Evolutionary conservation across 352 stramenopile genomes (phyloP).

Genomic region (Phytophthora constricta): DNA sequence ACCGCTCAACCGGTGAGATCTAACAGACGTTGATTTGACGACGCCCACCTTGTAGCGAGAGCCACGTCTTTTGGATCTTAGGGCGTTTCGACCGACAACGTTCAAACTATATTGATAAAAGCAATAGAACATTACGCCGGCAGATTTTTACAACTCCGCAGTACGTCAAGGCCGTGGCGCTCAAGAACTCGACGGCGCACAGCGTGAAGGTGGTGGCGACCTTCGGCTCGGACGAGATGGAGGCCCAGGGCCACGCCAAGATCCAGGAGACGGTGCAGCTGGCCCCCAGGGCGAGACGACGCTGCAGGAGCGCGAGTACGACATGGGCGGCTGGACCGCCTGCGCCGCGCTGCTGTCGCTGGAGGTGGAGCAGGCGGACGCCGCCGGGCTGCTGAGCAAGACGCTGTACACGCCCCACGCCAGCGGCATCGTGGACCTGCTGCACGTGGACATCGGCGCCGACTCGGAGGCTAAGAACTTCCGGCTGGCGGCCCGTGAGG

Average conservation of each 20-base stretch:
- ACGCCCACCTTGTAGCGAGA: too few relatives aligned
- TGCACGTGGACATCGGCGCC: constrained; percentile 67
- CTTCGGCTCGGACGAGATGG: constrained; percentile 78
- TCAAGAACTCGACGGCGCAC: constrained; percentile 75
- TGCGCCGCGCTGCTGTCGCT: constrained; percentile 65
- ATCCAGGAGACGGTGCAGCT: constrained; percentile 64
- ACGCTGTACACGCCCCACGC: constrained; percentile 65
- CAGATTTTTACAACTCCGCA: too few relatives aligned
- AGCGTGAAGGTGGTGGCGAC: constrained; percentile 60
- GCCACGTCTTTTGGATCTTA: too few relatives aligned
- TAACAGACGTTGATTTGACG: too few relatives aligned
- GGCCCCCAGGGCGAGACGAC: constrained; percentile 39
- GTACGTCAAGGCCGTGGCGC: constrained; percentile 76
- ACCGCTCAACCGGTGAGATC: too few relatives aligned
- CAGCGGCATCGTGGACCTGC: constrained; percentile 57
- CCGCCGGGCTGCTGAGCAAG: constrained; percentile 35
- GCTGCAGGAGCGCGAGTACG: constrained; percentile 72
- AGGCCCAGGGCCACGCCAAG: constrained; percentile 69
- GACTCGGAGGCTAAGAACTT: constrained; percentile 42
- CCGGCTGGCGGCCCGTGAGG: constrained; percentile 52
- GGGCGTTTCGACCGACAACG: too few relatives aligned
- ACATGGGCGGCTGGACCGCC: constrained; percentile 82
- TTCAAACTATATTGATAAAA: too few relatives aligned
- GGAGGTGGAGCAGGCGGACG: constrained; percentile 51
- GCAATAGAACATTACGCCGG: too few relatives aligned